These are phyloP conservation scores for Lyophyllum decastes DNA, from an alignment of 768 basidiomycete species.

Conservation along the genomic window DNA sequence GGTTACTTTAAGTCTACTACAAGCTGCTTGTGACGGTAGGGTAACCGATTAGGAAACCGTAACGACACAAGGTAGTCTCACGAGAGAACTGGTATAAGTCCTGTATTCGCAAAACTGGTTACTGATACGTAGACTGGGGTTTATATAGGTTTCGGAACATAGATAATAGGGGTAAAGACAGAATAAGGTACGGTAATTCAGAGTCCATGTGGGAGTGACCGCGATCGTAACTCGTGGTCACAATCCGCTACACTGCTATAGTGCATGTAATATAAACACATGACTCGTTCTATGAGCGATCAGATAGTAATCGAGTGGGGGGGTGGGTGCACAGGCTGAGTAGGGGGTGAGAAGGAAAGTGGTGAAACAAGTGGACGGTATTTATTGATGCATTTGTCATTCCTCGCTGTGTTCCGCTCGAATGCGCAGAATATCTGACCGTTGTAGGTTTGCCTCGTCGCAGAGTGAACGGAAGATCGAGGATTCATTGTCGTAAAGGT, in stretches of 20 bases:
- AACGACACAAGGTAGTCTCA: too few relatives aligned
- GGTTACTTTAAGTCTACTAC: neutral
- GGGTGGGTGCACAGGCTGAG: neutral
- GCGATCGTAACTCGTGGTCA: too few relatives aligned
- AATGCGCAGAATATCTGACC: conserved; percentile 59
- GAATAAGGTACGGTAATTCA: too few relatives aligned
- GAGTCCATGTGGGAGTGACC: too few relatives aligned
- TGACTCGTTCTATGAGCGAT: neutral
- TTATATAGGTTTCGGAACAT: too few relatives aligned
- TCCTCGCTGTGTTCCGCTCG: conserved; percentile 29
- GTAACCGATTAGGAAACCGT: too few relatives aligned
- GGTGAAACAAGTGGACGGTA: neutral
- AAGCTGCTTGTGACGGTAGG: too few relatives aligned
- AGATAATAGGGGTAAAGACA: too few relatives aligned
- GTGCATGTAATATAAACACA: neutral
- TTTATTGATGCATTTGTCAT: neutral
- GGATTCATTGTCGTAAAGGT: conserved; percentile 57
- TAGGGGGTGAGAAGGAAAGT: neutral
- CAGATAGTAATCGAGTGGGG: neutral
- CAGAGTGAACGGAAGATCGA: conserved; percentile 76
- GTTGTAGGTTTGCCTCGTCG: conserved; percentile 58
- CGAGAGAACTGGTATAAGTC: too few relatives aligned
- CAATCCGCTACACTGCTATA: too few relatives aligned
- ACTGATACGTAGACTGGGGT: too few relatives aligned
- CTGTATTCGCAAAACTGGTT: too few relatives aligned